Percentiles rank a stretch among this genome's conserved stretches.
These are phyloP conservation scores for Rhizopogon roseolus DNA, from an alignment of 768 basidiomycete species.

Conservation along the genomic window DNA sequence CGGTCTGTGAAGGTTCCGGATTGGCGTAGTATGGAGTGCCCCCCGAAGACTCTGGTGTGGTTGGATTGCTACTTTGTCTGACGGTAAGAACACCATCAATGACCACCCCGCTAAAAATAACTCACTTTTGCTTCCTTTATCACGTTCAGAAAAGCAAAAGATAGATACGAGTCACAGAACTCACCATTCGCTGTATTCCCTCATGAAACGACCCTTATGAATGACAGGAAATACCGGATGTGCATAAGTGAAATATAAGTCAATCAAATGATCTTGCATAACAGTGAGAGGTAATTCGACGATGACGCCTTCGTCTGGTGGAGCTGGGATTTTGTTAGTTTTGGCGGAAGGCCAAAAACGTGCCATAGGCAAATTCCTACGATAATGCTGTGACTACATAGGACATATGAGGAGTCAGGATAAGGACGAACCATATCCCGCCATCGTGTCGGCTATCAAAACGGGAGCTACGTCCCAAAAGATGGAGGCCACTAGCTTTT, in stretches of 20 bases:
- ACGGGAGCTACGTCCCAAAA: conserved; percentile 62
- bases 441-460: conserved; percentile 66
- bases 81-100: conserved; percentile 12
- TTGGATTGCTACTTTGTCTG: conserved; percentile 29
- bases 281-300: conserved; percentile 55
- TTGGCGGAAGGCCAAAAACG: conserved; percentile 66
- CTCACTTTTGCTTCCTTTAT: conserved; percentile 23
- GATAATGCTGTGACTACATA: conserved; percentile 11
- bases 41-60: conserved; percentile 20
- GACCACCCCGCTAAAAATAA: background rate
- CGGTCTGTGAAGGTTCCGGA: conserved; percentile 53
- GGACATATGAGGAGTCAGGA: background rate
- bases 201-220: conserved; percentile 65
- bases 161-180: conserved; percentile 7
- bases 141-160: conserved; percentile 2
- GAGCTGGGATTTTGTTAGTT: conserved; percentile 30
- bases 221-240: conserved; percentile 82
- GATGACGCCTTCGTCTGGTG: conserved; percentile 39
- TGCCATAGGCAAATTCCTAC: conserved; percentile 69
- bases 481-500: conserved; percentile 67
- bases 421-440: conserved; percentile 52
- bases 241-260: conserved; percentile 77
- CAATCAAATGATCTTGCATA: conserved; percentile 63
- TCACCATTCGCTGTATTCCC: conserved; percentile 55
- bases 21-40: conserved; percentile 8